Base-by-base conservation (phyloP, 441 rosid genomes). In the Mallotus repandus region DNA sequence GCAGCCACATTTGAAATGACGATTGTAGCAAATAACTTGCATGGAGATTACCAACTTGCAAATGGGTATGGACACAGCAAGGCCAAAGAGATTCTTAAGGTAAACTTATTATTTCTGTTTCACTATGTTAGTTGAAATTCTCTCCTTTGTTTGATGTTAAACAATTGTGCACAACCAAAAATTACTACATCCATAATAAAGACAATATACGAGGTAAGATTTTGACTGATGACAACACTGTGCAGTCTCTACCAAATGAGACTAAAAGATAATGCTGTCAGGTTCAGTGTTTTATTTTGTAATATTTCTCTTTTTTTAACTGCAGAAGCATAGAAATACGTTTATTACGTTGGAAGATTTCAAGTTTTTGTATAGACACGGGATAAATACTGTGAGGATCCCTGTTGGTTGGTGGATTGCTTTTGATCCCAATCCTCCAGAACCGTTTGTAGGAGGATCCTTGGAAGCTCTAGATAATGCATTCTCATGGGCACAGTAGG, bases 361-460 rank as follows among this genome's bases (percentile, higher is more conserved):
- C 82, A 76, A 68, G 19, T 91, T 89, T 81, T 78, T 91, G 43
- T 77, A 81, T 71, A 82, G 82, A 76, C 89, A 85, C 57, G 91
- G 92, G 71, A 84, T 91, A 78, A 91, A 91, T 75, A 71, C 94
- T 2, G 89, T 89, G 72, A 86, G 97, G 78, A 88, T 91, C 50
- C 97, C 97, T 22, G 87, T 91, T 68, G 94, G 94, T 73, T 91
- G 97, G 97, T 91, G 97, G 97, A 85, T 86, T 82, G 91, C 89
- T 74, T 88, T 69, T 70, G 97, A 91, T 84, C 89, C 90, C 45
- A 71, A 84, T 76, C 97, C 97, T 82, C 94, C 94, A 12, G 79
- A 84, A 43, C 94, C 97, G 46, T 91, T 82, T 66, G 63, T 89
- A 29, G 93, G 87, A 45, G 97, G 94, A 57, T 74, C 86, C 35